Evolutionary conservation across 805 yeast species (phyloP).

Genomic region (Lipomyces sp.): DNA sequence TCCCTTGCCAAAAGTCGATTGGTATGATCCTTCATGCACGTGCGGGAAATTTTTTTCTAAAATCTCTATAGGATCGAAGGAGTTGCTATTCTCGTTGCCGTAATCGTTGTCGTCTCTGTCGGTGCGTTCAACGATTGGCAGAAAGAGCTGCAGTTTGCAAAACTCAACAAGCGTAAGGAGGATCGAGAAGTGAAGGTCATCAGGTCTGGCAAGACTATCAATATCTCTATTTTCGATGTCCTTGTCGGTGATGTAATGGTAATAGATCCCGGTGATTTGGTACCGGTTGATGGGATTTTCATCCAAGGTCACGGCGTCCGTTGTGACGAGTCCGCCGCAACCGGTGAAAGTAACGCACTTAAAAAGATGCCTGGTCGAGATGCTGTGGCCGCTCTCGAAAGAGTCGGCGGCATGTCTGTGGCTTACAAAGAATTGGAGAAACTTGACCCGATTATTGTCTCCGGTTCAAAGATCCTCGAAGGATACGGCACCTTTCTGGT

Average conservation of each 20-base stretch:
- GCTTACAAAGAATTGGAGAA: conserved; percentile 45
- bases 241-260: conserved; percentile 83
- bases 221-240: conserved; percentile 73
- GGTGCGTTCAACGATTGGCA: conserved; percentile 97
- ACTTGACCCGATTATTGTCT: conserved; percentile 82
- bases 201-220: conserved; percentile 69
- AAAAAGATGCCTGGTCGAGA: conserved; percentile 63
- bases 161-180: conserved; percentile 84
- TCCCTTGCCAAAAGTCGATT: conserved; percentile 81
- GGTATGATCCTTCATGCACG: conserved; percentile 50
- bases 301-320: conserved; percentile 72
- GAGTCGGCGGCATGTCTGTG: conserved; percentile 47
- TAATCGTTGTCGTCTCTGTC: conserved; percentile 85
- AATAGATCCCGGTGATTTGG: conserved; percentile 90
- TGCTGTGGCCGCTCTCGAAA: conserved; percentile 46
- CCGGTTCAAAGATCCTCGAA: conserved; percentile 85
- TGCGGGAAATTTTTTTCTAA: background rate
- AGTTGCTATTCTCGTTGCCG: conserved; percentile 93
- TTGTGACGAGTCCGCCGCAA: conserved; percentile 88
- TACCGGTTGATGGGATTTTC: conserved; percentile 86
- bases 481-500: conserved; percentile 87
- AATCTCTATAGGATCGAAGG: conserved; percentile 72
- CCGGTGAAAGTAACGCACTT: conserved; percentile 91
- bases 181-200: conserved; percentile 77
- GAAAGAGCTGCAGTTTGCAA: conserved; percentile 90